Conservation (phyloP, 345 rosid genomes). For the Aquilaria sinensis region DNA sequence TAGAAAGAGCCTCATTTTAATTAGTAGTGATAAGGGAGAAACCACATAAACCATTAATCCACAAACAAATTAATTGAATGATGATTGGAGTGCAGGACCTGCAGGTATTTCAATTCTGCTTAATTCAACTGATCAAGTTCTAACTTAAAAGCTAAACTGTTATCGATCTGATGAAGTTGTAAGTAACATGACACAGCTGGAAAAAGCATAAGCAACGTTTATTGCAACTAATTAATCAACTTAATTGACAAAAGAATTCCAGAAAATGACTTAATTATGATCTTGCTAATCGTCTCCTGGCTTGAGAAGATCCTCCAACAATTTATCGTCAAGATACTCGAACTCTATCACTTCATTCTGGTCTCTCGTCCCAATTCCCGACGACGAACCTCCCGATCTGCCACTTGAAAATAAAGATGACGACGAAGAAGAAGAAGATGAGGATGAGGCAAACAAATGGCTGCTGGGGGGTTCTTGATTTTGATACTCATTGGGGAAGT, state of each 20-base stretch:
- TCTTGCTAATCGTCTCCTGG: background rate
- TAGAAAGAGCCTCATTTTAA: no score
- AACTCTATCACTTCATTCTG: slow-evolving; percentile 56
- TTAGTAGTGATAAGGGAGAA: no score
- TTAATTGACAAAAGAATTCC: background rate
- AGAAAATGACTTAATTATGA: background rate
- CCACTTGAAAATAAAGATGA: slow-evolving; percentile 12
- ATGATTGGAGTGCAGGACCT: no score
- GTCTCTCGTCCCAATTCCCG: slow-evolving; percentile 8
- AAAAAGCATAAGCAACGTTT: no score
- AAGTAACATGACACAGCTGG: no score
- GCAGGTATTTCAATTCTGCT: no score
- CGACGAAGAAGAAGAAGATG: background rate
- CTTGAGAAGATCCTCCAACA: slow-evolving; percentile 72
- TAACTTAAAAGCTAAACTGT: no score
- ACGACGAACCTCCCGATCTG: slow-evolving; percentile 11
- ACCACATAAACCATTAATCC: no score
- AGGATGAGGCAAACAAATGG: background rate
- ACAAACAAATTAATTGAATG: no score
- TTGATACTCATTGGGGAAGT: slow-evolving; percentile 58
- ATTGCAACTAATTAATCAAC: background rate
- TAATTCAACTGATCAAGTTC: no score
- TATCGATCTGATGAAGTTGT: no score
- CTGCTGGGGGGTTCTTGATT: background rate
- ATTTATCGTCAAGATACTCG: slow-evolving; percentile 59